A percentile compares a stretch with the other conserved stretches of the same genome.
Conservation (phyloP, 148 eudicot species). For the Suaeda aralocaspica region DNA sequence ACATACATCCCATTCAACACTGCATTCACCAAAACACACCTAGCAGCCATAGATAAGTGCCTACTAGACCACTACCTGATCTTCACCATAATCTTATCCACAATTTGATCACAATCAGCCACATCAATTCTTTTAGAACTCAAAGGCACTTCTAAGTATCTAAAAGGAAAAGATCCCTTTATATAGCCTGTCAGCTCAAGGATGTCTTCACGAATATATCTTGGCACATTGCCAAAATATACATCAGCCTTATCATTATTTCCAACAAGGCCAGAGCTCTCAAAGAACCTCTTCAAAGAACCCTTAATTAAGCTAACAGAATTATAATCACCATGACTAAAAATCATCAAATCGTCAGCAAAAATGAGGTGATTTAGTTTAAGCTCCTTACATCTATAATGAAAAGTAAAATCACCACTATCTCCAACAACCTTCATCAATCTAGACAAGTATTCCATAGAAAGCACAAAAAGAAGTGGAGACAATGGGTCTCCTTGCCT, state of each 20-base stretch:
- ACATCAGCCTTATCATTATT: background rate
- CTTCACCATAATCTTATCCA: background rate
- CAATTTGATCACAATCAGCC: too few relatives aligned
- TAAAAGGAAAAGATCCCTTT: background rate
- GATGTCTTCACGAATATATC: too few relatives aligned
- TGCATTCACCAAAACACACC: background rate
- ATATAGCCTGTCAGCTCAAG: too few relatives aligned
- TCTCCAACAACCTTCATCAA: background rate
- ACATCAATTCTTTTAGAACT: too few relatives aligned
- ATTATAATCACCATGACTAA: background rate
- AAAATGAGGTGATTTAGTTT: background rate
- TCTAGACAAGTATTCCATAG: background rate
- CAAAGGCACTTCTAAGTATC: background rate
- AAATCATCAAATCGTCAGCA: background rate
- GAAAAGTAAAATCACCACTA: background rate
- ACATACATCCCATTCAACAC: background rate
- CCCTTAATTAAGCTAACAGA: too few relatives aligned
- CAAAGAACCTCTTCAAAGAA: background rate
- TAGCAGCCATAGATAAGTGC: background rate
- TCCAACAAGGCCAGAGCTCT: background rate
- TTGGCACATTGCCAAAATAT: background rate
- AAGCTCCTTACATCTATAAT: background rate
- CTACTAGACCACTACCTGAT: background rate
- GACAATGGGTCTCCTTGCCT: background rate
- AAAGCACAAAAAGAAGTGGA: background rate